Evolutionary conservation across 2,329 filamentous ascomycete genomes (phyloP).

Genomic region (Colletotrichum musicola): DNA sequence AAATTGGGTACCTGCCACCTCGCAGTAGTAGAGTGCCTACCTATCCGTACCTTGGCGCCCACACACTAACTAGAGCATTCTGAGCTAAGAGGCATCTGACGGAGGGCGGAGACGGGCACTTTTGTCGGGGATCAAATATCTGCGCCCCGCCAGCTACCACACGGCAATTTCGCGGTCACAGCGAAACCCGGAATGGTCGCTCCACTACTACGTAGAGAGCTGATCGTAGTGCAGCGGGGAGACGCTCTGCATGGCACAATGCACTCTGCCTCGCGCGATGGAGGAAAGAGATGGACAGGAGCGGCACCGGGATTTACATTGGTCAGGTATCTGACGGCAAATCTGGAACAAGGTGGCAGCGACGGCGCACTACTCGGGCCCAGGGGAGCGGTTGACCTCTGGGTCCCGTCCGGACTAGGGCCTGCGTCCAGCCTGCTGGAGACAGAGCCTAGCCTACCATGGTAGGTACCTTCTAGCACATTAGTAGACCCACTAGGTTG

Average conservation of each 20-base stretch:
- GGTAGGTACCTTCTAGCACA: too few species aligned
- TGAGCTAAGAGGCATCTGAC: not conserved
- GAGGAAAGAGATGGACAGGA: not conserved
- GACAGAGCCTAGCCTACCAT: too few species aligned
- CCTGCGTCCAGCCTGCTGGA: too few species aligned
- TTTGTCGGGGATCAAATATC: constrained; percentile 34
- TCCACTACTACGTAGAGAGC: too few species aligned
- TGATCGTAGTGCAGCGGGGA: not conserved
- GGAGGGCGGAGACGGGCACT: constrained; percentile 31
- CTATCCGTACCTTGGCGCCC: too few species aligned
- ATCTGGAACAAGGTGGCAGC: not conserved
- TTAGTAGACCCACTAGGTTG: too few species aligned
- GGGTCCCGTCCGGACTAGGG: constrained; percentile 8
- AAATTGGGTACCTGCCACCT: too few species aligned
- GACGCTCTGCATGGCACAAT: not conserved
- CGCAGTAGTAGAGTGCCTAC: too few species aligned
- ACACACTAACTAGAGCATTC: too few species aligned
- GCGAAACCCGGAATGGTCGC: too few species aligned
- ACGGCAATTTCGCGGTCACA: constrained; percentile 33
- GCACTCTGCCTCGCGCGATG: too few species aligned
- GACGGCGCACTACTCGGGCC: constrained; percentile 23
- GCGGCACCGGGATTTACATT: constrained; percentile 26
- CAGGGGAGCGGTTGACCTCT: constrained; percentile 26
- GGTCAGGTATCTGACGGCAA: too few species aligned
- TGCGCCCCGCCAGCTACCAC: constrained; percentile 34